These are phyloP conservation scores for Rhizopus arrhizus DNA, from an alignment of 371 early-diverging fungal species.

Conservation along the genomic window DNA sequence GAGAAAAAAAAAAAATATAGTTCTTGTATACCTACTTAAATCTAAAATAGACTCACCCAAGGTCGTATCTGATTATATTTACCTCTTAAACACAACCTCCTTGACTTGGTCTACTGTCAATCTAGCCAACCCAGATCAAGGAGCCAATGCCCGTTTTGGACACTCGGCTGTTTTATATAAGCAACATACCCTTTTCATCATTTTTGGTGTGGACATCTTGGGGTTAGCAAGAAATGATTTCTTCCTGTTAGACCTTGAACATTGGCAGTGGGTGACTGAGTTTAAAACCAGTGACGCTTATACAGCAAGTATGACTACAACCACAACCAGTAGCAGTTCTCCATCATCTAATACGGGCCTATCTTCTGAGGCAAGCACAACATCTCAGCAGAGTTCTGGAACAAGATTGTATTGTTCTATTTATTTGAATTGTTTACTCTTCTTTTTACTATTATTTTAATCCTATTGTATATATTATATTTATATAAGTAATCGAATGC, in stretches of 20 bases:
- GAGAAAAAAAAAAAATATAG: too few relatives aligned
- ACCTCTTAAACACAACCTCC: slow-evolving; percentile 19
- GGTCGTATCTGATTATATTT: slow-evolving; percentile 17
- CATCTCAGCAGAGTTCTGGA: too few relatives aligned
- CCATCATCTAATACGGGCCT: too few relatives aligned
- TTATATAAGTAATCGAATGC: too few relatives aligned
- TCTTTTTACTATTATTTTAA: too few relatives aligned
- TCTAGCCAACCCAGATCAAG: not conserved
- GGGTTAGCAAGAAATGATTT: slow-evolving; percentile 22
- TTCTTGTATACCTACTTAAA: not conserved
- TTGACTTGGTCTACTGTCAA: slow-evolving; percentile 14
- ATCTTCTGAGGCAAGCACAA: too few relatives aligned
- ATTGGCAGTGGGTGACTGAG: slow-evolving; percentile 15
- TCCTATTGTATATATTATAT: too few relatives aligned
- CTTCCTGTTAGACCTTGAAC: slow-evolving; percentile 13
- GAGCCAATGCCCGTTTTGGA: slow-evolving; percentile 23
- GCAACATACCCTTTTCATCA: slow-evolving; percentile 15
- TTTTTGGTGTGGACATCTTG: slow-evolving; percentile 24
- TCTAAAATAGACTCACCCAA: not conserved
- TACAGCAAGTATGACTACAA: not conserved
- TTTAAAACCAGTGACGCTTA: slow-evolving; percentile 16
- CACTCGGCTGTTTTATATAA: slow-evolving; percentile 21
- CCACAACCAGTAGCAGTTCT: too few relatives aligned
- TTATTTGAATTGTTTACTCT: too few relatives aligned
- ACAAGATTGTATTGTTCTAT: too few relatives aligned